Base-by-base conservation (phyloP, 1,284 basidiomycete species). In the Trichosporon sp. region DNA sequence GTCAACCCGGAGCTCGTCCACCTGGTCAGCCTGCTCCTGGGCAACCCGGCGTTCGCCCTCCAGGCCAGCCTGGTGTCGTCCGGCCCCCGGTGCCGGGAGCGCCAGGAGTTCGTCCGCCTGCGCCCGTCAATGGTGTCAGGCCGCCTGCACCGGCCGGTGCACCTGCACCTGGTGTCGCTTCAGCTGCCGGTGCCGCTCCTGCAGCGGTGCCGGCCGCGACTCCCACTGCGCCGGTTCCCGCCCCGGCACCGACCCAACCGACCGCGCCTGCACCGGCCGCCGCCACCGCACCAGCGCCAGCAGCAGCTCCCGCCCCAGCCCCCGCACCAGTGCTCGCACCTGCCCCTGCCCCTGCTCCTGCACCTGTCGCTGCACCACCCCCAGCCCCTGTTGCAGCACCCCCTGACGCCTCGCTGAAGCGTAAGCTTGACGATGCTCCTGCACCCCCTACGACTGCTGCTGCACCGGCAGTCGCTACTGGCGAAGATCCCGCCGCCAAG, bases 401-500 rank as follows among this genome's bases (percentile, higher is more conserved):
- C 31, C 16, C 19, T 16, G 40, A 46, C 38, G 21, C 21, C 21
- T 19, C 64, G 14, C 64, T 65, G 21, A 65, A 65, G 14, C 64
- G 64, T 8, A 65, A 65, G 16, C 64, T 65, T 1, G 64, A 65
- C 7, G 64, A 65, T 46, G 64, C 64, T 31, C 38, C 38, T 3
- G 16, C 40, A 6, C 37, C 38, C 14, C 16, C 56, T 12, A 26
- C 54, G 1, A 19, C 54, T 19, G 26, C 11, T 26, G 46, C 66
- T 12, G 66, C 48, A 14, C 16, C 37, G 37, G n/a, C 51, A 46
- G 38, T 59, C 31, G 40, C 37, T 6, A 32, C 38, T 1, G 59
- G 59, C 16, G 67, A 68, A 11, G 67, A 68, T n/a, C 67, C 67
- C 11, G 26, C 38, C 7, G 67, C 67, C 21, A 68, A 68, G 67